phyloP scores from a whole-genome alignment of 75 land plant genomes.

The Cryptomeria japonica region DNA sequence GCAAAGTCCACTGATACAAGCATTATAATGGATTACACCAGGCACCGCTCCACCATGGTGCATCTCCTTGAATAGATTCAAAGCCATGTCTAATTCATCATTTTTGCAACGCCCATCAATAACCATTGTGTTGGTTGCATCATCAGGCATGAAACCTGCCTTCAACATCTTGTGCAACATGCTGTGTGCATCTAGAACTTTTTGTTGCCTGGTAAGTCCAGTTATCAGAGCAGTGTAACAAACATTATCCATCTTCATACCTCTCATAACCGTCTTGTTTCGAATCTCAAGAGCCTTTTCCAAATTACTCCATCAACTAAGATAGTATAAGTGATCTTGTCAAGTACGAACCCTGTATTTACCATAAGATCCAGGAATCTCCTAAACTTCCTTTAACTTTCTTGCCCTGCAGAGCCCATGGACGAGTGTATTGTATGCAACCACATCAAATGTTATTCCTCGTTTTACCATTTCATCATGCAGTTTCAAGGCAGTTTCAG shows the following conservation, averaged over 20 bases:
- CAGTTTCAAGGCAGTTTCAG: constrained; percentile 32
- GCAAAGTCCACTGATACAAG: constrained; percentile 70
- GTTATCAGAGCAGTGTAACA: constrained; percentile 73
- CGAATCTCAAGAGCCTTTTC: constrained; percentile 50
- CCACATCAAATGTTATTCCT: constrained; percentile 35
- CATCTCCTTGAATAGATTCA: constrained; percentile 63
- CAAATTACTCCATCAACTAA: constrained; percentile 70
- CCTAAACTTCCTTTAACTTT: constrained; percentile 32
- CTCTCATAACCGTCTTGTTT: constrained; percentile 51
- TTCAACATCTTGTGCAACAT: constrained; percentile 46
- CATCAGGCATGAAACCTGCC: constrained; percentile 53
- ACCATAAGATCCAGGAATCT: constrained; percentile 41
- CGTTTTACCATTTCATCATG: constrained; percentile 30
- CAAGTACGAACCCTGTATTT: constrained; percentile 37
- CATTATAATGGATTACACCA: constrained; percentile 68
- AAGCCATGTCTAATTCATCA: constrained; percentile 62
- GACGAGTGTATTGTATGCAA: constrained; percentile 51
- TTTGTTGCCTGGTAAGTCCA: constrained; percentile 59
- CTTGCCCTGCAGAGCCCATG: constrained; percentile 54
- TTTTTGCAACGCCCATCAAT: constrained; percentile 64
- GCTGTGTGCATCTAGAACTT: constrained; percentile 53
- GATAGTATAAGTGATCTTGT: constrained; percentile 70
- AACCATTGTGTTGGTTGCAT: constrained; percentile 63
- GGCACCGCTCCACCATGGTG: constrained; percentile 53
- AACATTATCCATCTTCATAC: constrained; percentile 68